phyloP scores from a whole-genome alignment of 768 basidiomycete genomes.

The Lenzites betulinus region DNA sequence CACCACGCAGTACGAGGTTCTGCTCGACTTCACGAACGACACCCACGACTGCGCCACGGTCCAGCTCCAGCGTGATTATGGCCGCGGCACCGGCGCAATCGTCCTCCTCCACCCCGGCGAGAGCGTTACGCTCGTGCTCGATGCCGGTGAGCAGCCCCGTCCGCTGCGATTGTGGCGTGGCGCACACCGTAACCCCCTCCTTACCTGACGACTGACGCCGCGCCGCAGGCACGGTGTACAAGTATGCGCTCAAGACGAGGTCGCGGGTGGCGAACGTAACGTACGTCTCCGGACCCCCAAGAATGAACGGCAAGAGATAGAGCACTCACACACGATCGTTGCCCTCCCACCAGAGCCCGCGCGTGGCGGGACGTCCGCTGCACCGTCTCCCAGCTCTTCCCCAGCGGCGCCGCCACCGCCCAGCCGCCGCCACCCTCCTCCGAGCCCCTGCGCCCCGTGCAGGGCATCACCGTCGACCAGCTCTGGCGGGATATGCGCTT shows the following conservation, averaged over 20 bases:
- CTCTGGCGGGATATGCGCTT: conserved; percentile 69
- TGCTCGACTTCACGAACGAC: conserved; percentile 71
- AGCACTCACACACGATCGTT: background rate
- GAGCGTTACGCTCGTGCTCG: conserved; percentile 64
- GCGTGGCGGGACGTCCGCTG: conserved; percentile 68
- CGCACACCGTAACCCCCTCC: background rate
- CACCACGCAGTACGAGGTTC: conserved; percentile 63
- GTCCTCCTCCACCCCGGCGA: conserved; percentile 64
- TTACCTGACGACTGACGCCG: conserved; percentile 10
- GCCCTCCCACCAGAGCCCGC: conserved; percentile 47
- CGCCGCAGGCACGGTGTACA: conserved; percentile 55
- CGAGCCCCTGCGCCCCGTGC: conserved; percentile 41
- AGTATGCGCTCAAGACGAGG: conserved; percentile 66
- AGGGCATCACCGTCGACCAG: conserved; percentile 64
- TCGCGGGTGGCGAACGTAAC: conserved; percentile 70
- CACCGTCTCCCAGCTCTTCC: conserved; percentile 61
- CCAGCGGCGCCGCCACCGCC: conserved; percentile 38
- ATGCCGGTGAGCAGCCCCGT: conserved; percentile 41
- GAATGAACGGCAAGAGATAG: background rate
- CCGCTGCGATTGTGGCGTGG: background rate
- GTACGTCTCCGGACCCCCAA: conserved; percentile 43
- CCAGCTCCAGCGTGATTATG: conserved; percentile 67
- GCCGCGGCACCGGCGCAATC: conserved; percentile 51
- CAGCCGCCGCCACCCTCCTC: conserved; percentile 30
- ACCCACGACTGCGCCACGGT: conserved; percentile 64